Evolutionary conservation across 2,329 filamentous ascomycete species (phyloP), one percentile per base, ranked within the genome.

Genomic region (Exophiala aquamarina): DNA sequence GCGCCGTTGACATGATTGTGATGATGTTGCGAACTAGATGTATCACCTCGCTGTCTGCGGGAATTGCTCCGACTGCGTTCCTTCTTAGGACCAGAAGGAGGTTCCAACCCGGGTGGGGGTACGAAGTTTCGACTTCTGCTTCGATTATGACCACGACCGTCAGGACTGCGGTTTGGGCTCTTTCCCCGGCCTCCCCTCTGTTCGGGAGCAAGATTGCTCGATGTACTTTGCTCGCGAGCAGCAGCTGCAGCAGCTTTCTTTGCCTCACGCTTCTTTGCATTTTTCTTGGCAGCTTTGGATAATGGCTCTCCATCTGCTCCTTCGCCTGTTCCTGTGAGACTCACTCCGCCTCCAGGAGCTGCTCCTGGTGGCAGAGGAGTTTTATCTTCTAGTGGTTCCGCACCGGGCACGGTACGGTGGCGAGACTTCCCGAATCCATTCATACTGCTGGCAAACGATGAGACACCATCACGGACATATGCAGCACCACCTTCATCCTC

Each of bases 191-290:
- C 46, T 52, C 50, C 54, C 57, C 49, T 32, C 35, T 44, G 38
- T n/a, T 54, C 57, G 9, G 55, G 52, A 21, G 44, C 44, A 33
- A 57, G 50, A 31, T 44, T 53, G 28, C 36, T 40, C 10, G 41
- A 3, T 17, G 21, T 28, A 28, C n/a, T 35, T 40, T 54, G 37
- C 35, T 73, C 71, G 58, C 83, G 84, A 40, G 80, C 82, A 14
- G 89, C 87, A 4, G 76, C 79, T 37, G 93, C 90, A 65, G 91
- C 93, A 41, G 81, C 81, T 72, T 96, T 97, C 78, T 94, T 96
- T 58, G 88, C 88, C 59, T 88, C 85, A 36, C 93, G 82, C 81
- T 97, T 97, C 82, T 97, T 97, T 82, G 97, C 97, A 73, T 96
- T 96, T 79, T 96, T 96, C 60, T 89, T 74, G 10, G 87, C 90